These are phyloP conservation scores for Podospora bellae-mahoneyi DNA, from an alignment of 495 filamentous ascomycete genomes.

Conservation along the genomic window DNA sequence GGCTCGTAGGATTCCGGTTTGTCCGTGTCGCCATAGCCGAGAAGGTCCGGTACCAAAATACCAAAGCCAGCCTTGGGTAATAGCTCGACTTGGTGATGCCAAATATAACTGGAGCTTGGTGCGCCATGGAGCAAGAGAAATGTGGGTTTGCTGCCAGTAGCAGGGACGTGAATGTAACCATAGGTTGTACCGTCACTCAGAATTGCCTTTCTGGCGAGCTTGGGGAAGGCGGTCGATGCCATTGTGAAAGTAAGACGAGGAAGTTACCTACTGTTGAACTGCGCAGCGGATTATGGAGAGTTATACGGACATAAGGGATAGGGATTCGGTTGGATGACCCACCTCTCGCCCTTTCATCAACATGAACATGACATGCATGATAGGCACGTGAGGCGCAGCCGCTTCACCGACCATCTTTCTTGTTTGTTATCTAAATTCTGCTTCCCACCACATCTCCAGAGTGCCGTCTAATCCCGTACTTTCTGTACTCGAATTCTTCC, in stretches of 20 bases:
- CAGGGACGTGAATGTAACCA: conserved; percentile 32
- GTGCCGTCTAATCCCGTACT: conserved; percentile 25
- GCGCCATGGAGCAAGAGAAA: conserved; percentile 47
- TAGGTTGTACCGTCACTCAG: conserved; percentile 32
- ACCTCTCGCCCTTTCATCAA: neutral
- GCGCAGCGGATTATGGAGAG: no score
- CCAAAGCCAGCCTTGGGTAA: conserved; percentile 41
- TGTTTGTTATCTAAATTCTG: neutral
- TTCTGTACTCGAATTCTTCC: conserved; percentile 64
- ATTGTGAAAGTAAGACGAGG: neutral
- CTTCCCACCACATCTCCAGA: neutral
- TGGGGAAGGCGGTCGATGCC: conserved; percentile 17
- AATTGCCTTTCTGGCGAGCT: conserved; percentile 14
- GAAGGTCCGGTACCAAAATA: conserved; percentile 46
- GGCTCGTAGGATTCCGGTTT: conserved; percentile 32
- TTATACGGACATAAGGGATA: neutral
- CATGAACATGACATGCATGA: neutral
- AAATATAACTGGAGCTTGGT: conserved; percentile 44
- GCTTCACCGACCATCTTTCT: no score
- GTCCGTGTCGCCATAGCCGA: conserved; percentile 49
- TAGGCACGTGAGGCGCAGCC: no score
- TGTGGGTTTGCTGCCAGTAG: conserved; percentile 25
- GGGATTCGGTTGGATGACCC: neutral
- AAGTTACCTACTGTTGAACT: no score
- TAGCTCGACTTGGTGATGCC: conserved; percentile 41